These are phyloP conservation scores for Whalleya microplaca DNA, from an alignment of 2,329 filamentous ascomycete species.

Conservation along the genomic window DNA sequence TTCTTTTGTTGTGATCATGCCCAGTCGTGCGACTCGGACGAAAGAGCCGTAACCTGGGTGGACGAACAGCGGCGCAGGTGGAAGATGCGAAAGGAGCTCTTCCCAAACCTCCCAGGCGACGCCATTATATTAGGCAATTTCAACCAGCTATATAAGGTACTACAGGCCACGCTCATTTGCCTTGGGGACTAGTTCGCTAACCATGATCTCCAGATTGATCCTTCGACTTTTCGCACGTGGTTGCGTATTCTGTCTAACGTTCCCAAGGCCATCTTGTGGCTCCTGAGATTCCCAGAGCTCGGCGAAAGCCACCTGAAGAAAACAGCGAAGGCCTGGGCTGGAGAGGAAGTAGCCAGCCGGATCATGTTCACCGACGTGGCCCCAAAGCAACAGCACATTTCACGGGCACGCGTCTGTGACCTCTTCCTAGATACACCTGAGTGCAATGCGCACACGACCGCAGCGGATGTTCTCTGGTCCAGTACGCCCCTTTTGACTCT, in stretches of 20 bases:
- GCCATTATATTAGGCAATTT: slow-evolving; percentile 95
- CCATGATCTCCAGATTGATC: slow-evolving; percentile 73
- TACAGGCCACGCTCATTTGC: neutral
- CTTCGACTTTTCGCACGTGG: slow-evolving; percentile 95
- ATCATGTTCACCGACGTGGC: slow-evolving; percentile 97
- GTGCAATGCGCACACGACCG: slow-evolving; percentile 97
- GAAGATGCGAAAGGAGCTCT: slow-evolving; percentile 91
- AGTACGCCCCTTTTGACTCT: slow-evolving; percentile 90
- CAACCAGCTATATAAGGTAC: slow-evolving; percentile 97
- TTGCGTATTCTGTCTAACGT: slow-evolving; percentile 84
- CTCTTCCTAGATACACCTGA: slow-evolving; percentile 96
- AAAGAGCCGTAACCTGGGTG: slow-evolving; percentile 74
- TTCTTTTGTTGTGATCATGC: slow-evolving; percentile 99
- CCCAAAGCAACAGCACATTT: slow-evolving; percentile 91
- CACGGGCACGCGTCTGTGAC: slow-evolving; percentile 87
- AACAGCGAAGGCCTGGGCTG: slow-evolving; percentile 83
- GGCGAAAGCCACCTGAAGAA: slow-evolving; percentile 83
- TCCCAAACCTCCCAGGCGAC: slow-evolving; percentile 80
- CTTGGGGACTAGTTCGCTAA: slow-evolving; percentile 17
- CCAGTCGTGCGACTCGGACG: slow-evolving; percentile 79
- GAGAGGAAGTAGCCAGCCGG: slow-evolving; percentile 79
- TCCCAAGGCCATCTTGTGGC: slow-evolving; percentile 90
- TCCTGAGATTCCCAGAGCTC: slow-evolving; percentile 93
- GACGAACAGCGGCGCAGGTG: slow-evolving; percentile 82
- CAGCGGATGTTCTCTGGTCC: slow-evolving; percentile 94